Percentiles rank a stretch among this genome's conserved stretches.
phyloP scores from a whole-genome alignment of 2,329 filamentous ascomycete species.

The Epichloe sibirici region DNA sequence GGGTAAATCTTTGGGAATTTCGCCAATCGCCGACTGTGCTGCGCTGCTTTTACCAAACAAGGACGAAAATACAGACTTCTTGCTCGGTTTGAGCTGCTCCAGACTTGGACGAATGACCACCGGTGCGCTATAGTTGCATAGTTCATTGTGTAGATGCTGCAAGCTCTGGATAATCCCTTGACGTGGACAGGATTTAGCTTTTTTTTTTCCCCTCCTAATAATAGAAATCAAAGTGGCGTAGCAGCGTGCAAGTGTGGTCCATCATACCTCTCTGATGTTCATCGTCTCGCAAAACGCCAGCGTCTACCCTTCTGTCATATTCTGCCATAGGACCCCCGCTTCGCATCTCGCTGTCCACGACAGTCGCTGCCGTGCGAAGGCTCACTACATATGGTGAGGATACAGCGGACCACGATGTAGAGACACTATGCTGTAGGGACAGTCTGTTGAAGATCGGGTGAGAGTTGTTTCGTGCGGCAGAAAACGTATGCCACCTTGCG shows the following conservation, averaged over 20 bases:
- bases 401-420: not conserved
- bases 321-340: conserved; percentile 70
- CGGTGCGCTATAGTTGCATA: conserved; percentile 61
- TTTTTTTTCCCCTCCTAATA: not conserved
- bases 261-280: conserved; percentile 70
- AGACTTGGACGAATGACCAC: conserved; percentile 65
- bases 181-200: not conserved
- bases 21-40: conserved; percentile 26
- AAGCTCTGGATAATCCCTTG: conserved; percentile 77
- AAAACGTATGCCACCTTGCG: conserved; percentile 2
- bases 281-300: conserved; percentile 69
- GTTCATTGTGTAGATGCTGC: conserved; percentile 77
- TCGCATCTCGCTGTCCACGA: conserved; percentile 14
- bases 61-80: conserved; percentile 45
- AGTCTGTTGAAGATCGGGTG: not conserved
- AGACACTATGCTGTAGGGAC: not conserved
- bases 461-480: not conserved
- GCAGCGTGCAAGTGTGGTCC: conserved; percentile 8
- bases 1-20: conserved; percentile 62
- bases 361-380: conserved; percentile 18
- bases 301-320: conserved; percentile 70
- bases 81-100: conserved; percentile 49
- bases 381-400: not conserved
- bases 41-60: conserved; percentile 43
- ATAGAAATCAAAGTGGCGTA: not conserved